Conservation (phyloP, 441 rosid genomes). For the Daphne laureola region DNA sequence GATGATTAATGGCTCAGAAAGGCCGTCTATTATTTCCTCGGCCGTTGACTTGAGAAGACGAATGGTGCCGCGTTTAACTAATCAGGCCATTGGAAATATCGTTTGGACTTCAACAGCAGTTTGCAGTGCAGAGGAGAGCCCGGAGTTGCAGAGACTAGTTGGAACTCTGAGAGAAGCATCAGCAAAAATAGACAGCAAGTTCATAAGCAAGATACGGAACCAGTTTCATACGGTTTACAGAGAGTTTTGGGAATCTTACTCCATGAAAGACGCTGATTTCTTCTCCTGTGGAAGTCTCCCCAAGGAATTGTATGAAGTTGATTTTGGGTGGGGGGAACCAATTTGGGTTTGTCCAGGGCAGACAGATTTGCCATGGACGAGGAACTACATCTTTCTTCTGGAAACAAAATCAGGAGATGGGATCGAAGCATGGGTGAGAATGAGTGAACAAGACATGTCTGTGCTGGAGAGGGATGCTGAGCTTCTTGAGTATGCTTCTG, state of each 20-base stretch:
- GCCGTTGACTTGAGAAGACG: neutral
- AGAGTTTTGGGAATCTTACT: neutral
- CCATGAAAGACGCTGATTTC: neutral
- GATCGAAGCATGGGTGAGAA: neutral
- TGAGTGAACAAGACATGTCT: neutral
- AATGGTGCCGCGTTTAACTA: neutral
- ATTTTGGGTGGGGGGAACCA: constrained; percentile 1
- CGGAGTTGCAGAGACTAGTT: neutral
- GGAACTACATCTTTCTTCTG: neutral
- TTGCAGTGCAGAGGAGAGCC: neutral
- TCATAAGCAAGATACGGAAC: neutral
- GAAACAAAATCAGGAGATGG: neutral
- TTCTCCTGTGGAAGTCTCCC: neutral
- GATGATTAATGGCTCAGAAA: neutral
- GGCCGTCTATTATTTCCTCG: neutral
- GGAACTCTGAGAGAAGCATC: neutral
- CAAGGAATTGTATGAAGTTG: neutral
- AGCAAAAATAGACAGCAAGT: neutral
- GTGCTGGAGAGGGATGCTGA: neutral
- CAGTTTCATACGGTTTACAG: neutral
- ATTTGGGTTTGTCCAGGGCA: neutral
- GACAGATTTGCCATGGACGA: neutral
- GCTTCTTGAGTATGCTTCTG: neutral
- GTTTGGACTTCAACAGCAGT: neutral
- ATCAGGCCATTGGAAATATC: neutral